phyloP scores from a whole-genome alignment of 1,284 basidiomycete genomes.

The Naganishia sp. region DNA sequence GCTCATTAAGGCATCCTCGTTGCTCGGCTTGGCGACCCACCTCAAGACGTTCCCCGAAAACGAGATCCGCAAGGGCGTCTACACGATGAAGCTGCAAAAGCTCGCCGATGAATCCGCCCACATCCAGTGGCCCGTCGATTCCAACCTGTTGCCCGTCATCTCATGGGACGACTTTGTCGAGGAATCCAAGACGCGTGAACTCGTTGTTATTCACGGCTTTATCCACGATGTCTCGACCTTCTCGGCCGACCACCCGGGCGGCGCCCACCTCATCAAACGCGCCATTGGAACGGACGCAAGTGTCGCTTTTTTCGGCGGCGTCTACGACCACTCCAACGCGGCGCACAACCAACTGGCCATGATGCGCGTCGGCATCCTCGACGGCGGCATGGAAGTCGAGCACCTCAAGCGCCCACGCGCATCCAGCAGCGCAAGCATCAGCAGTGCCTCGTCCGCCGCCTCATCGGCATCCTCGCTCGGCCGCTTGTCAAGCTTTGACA shows the following conservation, averaged over 20 bases:
- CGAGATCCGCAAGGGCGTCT: conserved; percentile 85
- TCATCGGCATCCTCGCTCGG: conserved; percentile 37
- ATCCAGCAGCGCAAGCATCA: conserved; percentile 38
- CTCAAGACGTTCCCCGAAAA: conserved; percentile 92
- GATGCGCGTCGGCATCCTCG: conserved; percentile 85
- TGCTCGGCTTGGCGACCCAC: conserved; percentile 76
- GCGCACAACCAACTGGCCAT: conserved; percentile 78
- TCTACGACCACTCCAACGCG: conserved; percentile 90
- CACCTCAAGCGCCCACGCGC: conserved; percentile 44
- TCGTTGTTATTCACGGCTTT: conserved; percentile 82
- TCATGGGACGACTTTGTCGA: conserved; percentile 80
- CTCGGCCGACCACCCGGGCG: conserved; percentile 87
- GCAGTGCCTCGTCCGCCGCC: conserved; percentile 44
- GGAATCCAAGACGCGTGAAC: conserved; percentile 71
- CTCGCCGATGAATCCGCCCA: conserved; percentile 69
- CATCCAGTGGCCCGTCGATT: conserved; percentile 72
- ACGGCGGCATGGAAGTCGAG: conserved; percentile 73
- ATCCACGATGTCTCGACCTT: conserved; percentile 88
- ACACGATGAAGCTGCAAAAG: conserved; percentile 88
- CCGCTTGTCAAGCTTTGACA: conserved; percentile 33
- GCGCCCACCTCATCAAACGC: conserved; percentile 63
- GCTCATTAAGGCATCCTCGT: conserved; percentile 73
- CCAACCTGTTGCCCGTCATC: conserved; percentile 74
- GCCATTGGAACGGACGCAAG: conserved; percentile 81
- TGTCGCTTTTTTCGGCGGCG: conserved; percentile 89